A percentile compares a stretch with the other conserved stretches of the same genome.
Conservation (phyloP, 2,329 filamentous ascomycete genomes). For the Cladosporium sp. region DNA sequence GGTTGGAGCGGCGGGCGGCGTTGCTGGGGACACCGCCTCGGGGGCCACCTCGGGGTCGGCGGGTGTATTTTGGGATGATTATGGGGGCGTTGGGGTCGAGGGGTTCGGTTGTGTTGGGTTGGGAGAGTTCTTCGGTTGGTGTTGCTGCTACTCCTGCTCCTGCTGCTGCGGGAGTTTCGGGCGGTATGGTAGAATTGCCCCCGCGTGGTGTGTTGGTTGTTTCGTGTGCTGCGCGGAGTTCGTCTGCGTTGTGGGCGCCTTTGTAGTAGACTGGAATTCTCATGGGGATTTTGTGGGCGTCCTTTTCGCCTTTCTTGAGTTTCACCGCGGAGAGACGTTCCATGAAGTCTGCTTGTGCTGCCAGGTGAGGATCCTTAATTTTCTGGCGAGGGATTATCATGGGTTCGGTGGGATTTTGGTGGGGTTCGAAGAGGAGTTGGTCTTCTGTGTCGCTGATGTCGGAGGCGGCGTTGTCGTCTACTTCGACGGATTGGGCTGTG, state of each 20-base stretch:
- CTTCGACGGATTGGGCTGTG: neutral
- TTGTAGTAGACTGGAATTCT: slow-evolving; percentile 11
- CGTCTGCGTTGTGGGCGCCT: slow-evolving; percentile 9
- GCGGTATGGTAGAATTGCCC: no score
- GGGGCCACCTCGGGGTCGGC: neutral
- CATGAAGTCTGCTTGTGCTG: slow-evolving; percentile 35
- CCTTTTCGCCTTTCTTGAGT: slow-evolving; percentile 36
- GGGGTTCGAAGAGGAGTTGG: neutral
- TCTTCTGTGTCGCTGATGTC: slow-evolving; percentile 5
- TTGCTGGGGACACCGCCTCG: neutral
- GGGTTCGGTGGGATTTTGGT: slow-evolving; percentile 14
- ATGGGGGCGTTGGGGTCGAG: neutral
- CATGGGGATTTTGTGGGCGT: slow-evolving; percentile 16
- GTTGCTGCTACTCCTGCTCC: neutral
- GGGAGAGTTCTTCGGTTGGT: neutral
- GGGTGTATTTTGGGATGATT: neutral
- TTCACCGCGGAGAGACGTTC: slow-evolving; percentile 38
- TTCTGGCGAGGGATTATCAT: slow-evolving; percentile 21
- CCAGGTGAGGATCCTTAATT: slow-evolving; percentile 17
- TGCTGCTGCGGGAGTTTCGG: neutral
- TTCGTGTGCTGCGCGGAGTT: neutral
- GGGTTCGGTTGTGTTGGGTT: neutral
- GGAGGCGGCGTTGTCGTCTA: slow-evolving; percentile 13
- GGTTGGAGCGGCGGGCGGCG: slow-evolving; percentile 1
- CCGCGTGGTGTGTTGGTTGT: no score